These are phyloP conservation scores for Vaccinium darrowii DNA, from an alignment of 148 eudicot species.

Conservation along the genomic window DNA sequence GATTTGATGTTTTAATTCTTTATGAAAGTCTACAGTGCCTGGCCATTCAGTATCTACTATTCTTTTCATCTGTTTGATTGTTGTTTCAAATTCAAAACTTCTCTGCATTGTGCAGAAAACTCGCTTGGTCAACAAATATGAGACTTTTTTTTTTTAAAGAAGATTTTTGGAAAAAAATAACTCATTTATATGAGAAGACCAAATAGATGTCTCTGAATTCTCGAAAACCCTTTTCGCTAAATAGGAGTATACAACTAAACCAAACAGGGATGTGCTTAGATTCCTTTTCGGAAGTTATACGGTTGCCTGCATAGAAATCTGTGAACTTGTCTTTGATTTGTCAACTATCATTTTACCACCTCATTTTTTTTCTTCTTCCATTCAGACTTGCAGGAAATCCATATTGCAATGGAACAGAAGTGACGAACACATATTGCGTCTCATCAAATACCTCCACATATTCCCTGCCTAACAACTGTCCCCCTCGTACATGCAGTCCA, in stretches of 20 bases:
- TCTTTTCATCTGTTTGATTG: too few species aligned
- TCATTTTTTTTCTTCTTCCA: background rate
- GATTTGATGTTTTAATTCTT: background rate
- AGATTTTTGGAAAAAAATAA: background rate
- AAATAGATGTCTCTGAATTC: background rate
- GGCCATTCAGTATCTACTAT: too few species aligned
- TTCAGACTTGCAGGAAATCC: conserved; percentile 68
- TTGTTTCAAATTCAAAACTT: too few species aligned
- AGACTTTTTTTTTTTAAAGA: background rate
- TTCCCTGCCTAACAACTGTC: conserved; percentile 43
- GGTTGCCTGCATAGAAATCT: background rate
- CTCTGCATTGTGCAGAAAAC: too few species aligned
- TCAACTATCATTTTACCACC: background rate
- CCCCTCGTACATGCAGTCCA: conserved; percentile 35
- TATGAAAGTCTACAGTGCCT: too few species aligned
- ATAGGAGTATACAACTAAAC: background rate
- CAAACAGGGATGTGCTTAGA: background rate
- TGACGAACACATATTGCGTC: conserved; percentile 33
- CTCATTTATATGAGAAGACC: background rate
- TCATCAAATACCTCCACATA: conserved; percentile 21
- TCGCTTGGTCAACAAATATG: background rate
- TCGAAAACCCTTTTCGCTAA: background rate
- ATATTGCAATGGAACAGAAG: conserved; percentile 31
- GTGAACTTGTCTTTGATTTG: background rate
- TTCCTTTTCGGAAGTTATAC: background rate